Evolutionary conservation across 257 asterid species (phyloP).

Genomic region (Nicotiana undulata): DNA sequence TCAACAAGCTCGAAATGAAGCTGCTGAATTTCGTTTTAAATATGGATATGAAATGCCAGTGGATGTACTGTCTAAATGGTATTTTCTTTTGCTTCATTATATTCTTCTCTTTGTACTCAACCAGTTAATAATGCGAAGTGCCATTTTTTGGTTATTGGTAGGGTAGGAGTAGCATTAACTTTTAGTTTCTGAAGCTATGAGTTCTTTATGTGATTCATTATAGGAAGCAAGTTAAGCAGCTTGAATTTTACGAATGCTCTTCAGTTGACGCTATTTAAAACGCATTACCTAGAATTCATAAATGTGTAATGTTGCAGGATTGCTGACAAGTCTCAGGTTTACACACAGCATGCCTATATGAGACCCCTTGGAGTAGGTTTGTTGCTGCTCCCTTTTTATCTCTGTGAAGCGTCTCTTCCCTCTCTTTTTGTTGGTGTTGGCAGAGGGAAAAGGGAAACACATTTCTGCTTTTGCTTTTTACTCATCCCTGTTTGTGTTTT

Average conservation of each 20-base stretch:
- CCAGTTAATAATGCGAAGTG: not conserved
- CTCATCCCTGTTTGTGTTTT: not conserved
- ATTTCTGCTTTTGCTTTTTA: not conserved
- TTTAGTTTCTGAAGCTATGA: not conserved
- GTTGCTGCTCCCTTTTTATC: slow-evolving; percentile 21
- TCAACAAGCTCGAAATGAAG: slow-evolving; percentile 96
- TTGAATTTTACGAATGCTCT: not conserved
- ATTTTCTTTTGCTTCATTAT: not conserved
- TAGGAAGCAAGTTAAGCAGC: not conserved
- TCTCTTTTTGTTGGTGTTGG: not conserved
- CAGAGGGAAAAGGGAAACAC: not conserved
- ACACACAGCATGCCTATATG: slow-evolving; percentile 99
- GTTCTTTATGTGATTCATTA: not conserved
- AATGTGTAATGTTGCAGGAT: slow-evolving; percentile 49
- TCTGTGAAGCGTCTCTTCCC: not conserved
- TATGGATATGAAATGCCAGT: slow-evolving; percentile 98
- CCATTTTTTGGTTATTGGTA: not conserved
- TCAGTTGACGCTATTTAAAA: not conserved
- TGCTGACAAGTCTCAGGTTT: slow-evolving; percentile 98
- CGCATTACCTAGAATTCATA: not conserved
- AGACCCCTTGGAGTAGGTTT: slow-evolving; percentile 98
- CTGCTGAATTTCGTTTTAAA: slow-evolving; percentile 84
- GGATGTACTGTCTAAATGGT: slow-evolving; percentile 90
- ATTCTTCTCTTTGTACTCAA: not conserved
- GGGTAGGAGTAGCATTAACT: not conserved